These are phyloP conservation scores for Teratosphaeria epicoccoides DNA, from an alignment of 2,329 filamentous ascomycete species.

Conservation along the genomic window DNA sequence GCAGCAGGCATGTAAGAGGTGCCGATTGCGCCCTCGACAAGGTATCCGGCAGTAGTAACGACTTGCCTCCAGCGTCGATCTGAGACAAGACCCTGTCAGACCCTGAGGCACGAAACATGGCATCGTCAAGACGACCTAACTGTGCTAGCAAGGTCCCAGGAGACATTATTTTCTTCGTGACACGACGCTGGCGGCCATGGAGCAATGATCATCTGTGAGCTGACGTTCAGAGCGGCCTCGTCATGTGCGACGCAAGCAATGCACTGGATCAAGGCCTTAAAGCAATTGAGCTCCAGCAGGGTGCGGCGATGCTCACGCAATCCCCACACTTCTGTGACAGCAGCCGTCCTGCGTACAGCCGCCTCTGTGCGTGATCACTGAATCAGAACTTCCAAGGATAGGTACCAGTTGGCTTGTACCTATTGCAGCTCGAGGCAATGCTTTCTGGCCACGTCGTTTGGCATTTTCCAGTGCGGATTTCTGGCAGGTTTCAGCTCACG, in stretches of 20 bases:
- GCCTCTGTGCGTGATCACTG: neutral
- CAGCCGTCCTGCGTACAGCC: neutral
- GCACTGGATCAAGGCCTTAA: neutral
- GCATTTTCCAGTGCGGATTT: too few relatives aligned
- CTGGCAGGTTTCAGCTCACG: too few relatives aligned
- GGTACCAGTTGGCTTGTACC: neutral
- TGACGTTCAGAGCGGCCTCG: neutral
- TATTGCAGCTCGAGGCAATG: neutral
- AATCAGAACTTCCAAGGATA: neutral
- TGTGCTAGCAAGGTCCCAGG: neutral
- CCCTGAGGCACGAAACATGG: neutral
- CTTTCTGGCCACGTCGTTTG: too few relatives aligned
- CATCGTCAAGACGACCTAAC: neutral
- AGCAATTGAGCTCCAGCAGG: neutral
- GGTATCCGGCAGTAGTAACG: neutral
- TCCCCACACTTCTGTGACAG: neutral
- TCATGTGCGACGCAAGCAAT: neutral
- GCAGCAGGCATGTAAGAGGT: neutral
- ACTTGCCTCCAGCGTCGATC: too few relatives aligned
- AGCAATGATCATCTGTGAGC: neutral
- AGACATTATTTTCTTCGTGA: neutral
- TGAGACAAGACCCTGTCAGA: neutral
- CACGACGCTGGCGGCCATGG: neutral
- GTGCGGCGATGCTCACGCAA: neutral
- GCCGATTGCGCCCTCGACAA: neutral